A percentile compares a stretch with the other conserved stretches of the same genome.
Evolutionary conservation across 1,284 basidiomycete species (phyloP).

Genomic region (Serendipita sp.): DNA sequence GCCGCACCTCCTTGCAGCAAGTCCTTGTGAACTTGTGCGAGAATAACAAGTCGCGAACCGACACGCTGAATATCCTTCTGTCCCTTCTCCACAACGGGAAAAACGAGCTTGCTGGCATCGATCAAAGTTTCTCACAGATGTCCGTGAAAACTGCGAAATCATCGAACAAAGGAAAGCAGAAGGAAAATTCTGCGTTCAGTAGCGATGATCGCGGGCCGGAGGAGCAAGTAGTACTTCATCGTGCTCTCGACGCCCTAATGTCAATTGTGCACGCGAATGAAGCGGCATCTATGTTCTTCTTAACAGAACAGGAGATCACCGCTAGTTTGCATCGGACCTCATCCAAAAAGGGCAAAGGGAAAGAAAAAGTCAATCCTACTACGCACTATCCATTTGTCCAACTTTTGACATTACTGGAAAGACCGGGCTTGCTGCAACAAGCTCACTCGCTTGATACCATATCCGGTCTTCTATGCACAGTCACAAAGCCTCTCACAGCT

Average conservation of each 20-base stretch:
- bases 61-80: constrained; percentile 85
- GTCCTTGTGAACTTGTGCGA: constrained; percentile 93
- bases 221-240: constrained; percentile 76
- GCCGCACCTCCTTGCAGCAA: constrained; percentile 75
- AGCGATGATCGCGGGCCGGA: constrained; percentile 29
- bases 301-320: constrained; percentile 83
- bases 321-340: constrained; percentile 51
- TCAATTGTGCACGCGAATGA: constrained; percentile 79
- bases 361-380: constrained; percentile 69
- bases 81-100: constrained; percentile 91
- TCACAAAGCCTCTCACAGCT: constrained; percentile 66
- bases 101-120: constrained; percentile 80
- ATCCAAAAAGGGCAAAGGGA: constrained; percentile 82
- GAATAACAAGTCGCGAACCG: constrained; percentile 81
- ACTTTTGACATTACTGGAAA: constrained; percentile 72
- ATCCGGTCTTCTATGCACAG: constrained; percentile 68
- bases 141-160: constrained; percentile 57
- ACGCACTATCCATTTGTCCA: constrained; percentile 84
- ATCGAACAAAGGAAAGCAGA: constrained; percentile 40
- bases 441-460: constrained; percentile 85
- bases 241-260: constrained; percentile 78
- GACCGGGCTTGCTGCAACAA: constrained; percentile 69
- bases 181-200: constrained; percentile 51
- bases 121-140: constrained; percentile 89
- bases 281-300: constrained; percentile 76